Base-by-base conservation (phyloP, 768 basidiomycete genomes). In the Lepiota subincarnata region DNA sequence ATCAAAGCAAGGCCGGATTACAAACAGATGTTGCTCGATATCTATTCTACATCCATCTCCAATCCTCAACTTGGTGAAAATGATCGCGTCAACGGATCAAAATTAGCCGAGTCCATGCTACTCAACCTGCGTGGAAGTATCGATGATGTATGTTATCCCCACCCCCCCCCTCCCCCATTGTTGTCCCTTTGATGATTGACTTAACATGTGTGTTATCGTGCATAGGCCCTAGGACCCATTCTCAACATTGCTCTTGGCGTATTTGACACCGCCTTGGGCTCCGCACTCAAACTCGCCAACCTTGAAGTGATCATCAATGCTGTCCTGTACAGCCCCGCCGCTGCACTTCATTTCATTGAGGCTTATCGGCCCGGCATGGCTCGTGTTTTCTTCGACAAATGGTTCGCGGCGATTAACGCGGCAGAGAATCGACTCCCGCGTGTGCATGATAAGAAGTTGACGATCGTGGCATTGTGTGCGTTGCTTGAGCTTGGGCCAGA, bases 361-460 rank as follows among this genome's bases (percentile, higher is more conserved):
- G 67, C 59, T 28, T 69, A 75, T 61, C 74, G 73, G 20, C 69
- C 83, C 0, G 84, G 83, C n/a, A 72, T 76, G 35, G 79, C 87
- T 0, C 82, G 86, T 35, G 63, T 68, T n/a, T 92, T 95, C 76
- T 92, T 95, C 64, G 82, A 90, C 63, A 78, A 73, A 58, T 95
- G 92, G 92, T 93, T 94, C 64, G 78, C 69, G 10, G 81, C 82
- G 10, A 87, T 92, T 68, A 83, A 83, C 53, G 70, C 70, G n/a
- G n/a, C n/a, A 46, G 74, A 76, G 28, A 73, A 66, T 20, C 78
- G 75, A 44, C 77, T 93, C 34, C 89, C 90, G 11, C 82, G 92
- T 16, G 91, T 96, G 40, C 92, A 96, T 64, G 92, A 95, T 70
- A 92, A 93, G 79, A 92, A 87, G 68, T 72, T 95, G 53, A 82